Evolutionary conservation across 148 eudicot species (phyloP), one percentile per base, ranked within the genome.

Genomic region (Heliosperma pusillum): DNA sequence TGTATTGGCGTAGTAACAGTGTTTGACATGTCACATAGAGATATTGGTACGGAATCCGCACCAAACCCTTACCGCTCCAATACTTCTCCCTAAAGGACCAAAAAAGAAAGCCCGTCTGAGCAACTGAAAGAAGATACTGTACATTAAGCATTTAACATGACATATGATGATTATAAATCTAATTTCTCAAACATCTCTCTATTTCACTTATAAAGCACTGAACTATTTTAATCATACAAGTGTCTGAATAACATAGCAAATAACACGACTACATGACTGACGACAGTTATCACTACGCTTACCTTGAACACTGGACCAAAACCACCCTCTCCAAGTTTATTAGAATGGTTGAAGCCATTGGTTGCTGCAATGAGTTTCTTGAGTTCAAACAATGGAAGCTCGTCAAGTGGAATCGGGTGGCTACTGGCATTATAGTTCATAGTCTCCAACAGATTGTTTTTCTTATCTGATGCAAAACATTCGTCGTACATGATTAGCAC

Each of bases 271-370:
- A 13, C 17, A 50, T 50, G 55, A 50, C 55, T 50, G 55, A 11
- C 25, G 55, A 50, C 22, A 55, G 7, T 17, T 19, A 22, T 19
- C 13, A 66, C 21, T 50, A 29, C 0, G 9, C 15, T 45, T 81
- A 81, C 84, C 84, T 61, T 81, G 65, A 77, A 81, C 6, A 81
- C 84, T 27, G 70, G 74, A 20, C 84, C 84, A 56, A 81, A 81
- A 77, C 84, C 83, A 68, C 83, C 83, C 62, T 81, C 71, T 33
- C 83, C 83, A 53, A 81, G 83, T 57, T 77, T 81, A 55, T 81
- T 59, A 53, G 45, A 52, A 22, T 67, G 36, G 24, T 81, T 71
- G 71, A 81, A 81, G 70, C 73, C 47, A 20, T 77, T 77, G 4
- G 83, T 81, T 26, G 80, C 83, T 6, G 59, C 42, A 52, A 42